Evolutionary conservation across 2,329 filamentous ascomycete species (phyloP), one percentile per base, ranked within the genome.

Genomic region (Penicillium sp.): DNA sequence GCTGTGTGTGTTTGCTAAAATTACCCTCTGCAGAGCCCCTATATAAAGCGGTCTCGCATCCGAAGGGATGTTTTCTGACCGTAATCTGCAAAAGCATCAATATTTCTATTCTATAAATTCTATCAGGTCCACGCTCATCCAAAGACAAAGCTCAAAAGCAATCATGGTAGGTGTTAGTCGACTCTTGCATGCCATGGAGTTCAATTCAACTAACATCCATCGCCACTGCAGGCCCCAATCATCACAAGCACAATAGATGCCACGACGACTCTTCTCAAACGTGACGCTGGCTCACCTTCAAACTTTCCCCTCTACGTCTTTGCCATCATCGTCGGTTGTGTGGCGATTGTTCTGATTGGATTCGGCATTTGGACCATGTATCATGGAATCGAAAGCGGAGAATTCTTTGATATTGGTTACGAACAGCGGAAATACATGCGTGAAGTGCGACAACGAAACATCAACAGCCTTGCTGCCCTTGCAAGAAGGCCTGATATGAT

Each of bases 341-440:
- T 73, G 11, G 65, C 68, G 1, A 25, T 38, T 1, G 57, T 62
- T n/a, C 62, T 70, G 3, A 66, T 70, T 11, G 68, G 68, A n/a
- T 63, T 55, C 52, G 59, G 62, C 16, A 13, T 68, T 14, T 70
- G 59, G 43, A 58, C 56, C 0, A 68, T 70, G 68, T 68, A 63
- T 38, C 64, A 73, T 37, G 70, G 57, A 8, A 42, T 68, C 6
- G 65, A 70, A n/a, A 61, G 65, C 1, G 51, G 60, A 3, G 22
- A 38, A 3, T 26, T 49, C 22, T 45, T 46, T 4, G 71, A 74
- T 0, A 25, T 68, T 25, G 11, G 64, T 13, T 42, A 59, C 13
- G 70, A 73, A 19, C 73, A 75, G 57, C 55, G 60, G 7, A 65
- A 63, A 54, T 75, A 75, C 48, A 74, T 75, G 72, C 68, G 71